These are phyloP conservation scores for Pseudonectria buxi DNA, from an alignment of 2,329 filamentous ascomycete genomes.

Conservation along the genomic window DNA sequence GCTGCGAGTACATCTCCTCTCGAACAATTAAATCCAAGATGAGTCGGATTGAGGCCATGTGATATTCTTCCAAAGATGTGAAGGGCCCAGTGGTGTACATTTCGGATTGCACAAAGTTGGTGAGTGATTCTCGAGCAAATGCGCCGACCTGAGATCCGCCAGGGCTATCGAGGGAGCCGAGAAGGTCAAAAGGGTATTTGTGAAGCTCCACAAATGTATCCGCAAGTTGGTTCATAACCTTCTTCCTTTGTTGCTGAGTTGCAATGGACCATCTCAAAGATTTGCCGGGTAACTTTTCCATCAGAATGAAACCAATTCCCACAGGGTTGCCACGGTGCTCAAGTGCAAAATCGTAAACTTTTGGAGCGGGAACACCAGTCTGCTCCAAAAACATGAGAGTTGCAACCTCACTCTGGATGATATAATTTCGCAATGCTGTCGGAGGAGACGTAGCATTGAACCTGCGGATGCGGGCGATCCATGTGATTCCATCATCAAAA, in stretches of 20 bases:
- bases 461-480: conserved; percentile 36
- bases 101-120: conserved; percentile 22
- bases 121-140: conserved; percentile 33
- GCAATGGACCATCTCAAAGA: conserved; percentile 30
- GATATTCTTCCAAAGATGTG: conserved; percentile 29
- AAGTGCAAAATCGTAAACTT: conserved; percentile 31
- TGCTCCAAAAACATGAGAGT: conserved; percentile 33
- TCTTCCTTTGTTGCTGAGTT: conserved; percentile 25
- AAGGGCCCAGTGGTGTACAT: conserved; percentile 29
- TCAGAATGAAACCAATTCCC: conserved; percentile 34
- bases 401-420: conserved; percentile 34
- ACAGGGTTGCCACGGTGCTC: conserved; percentile 25
- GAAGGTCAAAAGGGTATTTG: conserved; percentile 28
- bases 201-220: conserved; percentile 33
- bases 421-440: conserved; percentile 24
- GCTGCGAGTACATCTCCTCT: conserved; percentile 30
- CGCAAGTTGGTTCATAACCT: conserved; percentile 31
- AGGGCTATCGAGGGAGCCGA: conserved; percentile 29
- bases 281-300: conserved; percentile 34
- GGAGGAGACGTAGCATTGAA: conserved; percentile 35
- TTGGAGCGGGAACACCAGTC: conserved; percentile 30
- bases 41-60: conserved; percentile 25
- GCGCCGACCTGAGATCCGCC: conserved; percentile 23
- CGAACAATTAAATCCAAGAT: conserved; percentile 31
- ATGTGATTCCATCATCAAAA: conserved; percentile 36